Percentiles rank a stretch among this genome's conserved stretches.
Conservation (phyloP, 1,284 basidiomycete species). For the Boletus smithii region DNA sequence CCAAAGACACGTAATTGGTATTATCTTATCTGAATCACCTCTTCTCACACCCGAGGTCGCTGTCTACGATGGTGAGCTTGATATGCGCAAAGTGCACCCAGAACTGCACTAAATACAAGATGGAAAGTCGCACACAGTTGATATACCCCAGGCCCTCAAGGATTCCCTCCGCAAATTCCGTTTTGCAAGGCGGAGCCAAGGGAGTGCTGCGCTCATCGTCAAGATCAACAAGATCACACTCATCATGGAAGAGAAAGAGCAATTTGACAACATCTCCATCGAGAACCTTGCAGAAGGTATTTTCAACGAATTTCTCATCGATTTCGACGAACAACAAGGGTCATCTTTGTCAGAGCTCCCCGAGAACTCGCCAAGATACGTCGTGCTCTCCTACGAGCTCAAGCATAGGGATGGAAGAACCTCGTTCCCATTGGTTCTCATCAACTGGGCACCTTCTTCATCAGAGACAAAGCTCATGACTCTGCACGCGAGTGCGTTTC, state of each 20-base stretch:
- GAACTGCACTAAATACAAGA: constrained; percentile 1
- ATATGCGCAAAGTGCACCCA: not conserved
- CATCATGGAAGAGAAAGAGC: constrained; percentile 78
- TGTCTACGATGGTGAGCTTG: constrained; percentile 28
- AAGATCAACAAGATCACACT: constrained; percentile 84
- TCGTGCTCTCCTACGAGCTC: constrained; percentile 81
- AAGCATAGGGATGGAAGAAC: constrained; percentile 80
- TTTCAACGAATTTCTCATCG: constrained; percentile 2
- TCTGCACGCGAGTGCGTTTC: constrained; percentile 77
- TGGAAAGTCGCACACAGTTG: constrained; percentile 71
- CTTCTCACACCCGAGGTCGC: not conserved
- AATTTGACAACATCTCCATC: constrained; percentile 70
- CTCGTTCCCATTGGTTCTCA: constrained; percentile 78
- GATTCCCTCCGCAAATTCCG: constrained; percentile 80
- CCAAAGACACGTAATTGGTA: not conserved
- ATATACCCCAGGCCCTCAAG: constrained; percentile 76
- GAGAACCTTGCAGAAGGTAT: constrained; percentile 84
- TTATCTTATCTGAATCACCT: constrained; percentile 2
- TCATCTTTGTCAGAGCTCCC: constrained; percentile 68
- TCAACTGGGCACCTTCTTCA: constrained; percentile 82
- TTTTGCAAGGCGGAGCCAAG: constrained; percentile 65
- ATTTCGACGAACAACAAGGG: not conserved
- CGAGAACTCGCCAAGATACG: constrained; percentile 85
- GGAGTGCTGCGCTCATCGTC: constrained; percentile 76
- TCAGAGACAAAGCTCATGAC: constrained; percentile 77